phyloP scores from a whole-genome alignment of 2,329 filamentous ascomycete species.

The Amauroascus verrucosus region DNA sequence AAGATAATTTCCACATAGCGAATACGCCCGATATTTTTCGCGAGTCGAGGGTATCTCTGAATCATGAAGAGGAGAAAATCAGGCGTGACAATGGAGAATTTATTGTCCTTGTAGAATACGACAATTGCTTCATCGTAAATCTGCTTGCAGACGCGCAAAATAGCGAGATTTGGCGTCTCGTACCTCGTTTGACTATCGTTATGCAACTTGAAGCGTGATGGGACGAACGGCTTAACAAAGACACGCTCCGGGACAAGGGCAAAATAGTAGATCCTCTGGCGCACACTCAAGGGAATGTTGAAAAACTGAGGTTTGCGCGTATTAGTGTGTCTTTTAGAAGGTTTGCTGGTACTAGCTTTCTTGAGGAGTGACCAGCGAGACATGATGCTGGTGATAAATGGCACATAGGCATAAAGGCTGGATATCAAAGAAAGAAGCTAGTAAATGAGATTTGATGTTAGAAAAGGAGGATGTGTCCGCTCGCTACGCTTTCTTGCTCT shows the following conservation, averaged over 20 bases:
- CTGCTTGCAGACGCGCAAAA: slow-evolving; percentile 16
- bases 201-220: slow-evolving; percentile 13
- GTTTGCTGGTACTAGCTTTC: background rate
- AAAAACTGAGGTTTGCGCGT: slow-evolving; percentile 12
- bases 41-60: slow-evolving; percentile 12
- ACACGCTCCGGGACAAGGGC: slow-evolving; percentile 16
- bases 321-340: background rate
- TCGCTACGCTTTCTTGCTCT: too few relatives aligned
- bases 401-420: background rate
- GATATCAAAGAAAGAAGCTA: background rate
- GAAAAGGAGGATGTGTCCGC: too few relatives aligned
- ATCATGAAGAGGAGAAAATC: slow-evolving; percentile 16
- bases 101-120: slow-evolving; percentile 20
- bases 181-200: slow-evolving; percentile 7
- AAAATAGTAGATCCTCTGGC: slow-evolving; percentile 18
- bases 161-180: slow-evolving; percentile 15
- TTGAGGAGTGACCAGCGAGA: background rate
- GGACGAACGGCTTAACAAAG: slow-evolving; percentile 19
- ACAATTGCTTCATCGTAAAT: slow-evolving; percentile 18
- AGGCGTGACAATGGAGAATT: slow-evolving; percentile 18
- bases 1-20: slow-evolving; percentile 19
- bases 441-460: too few relatives aligned
- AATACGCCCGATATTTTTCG: slow-evolving; percentile 14
- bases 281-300: slow-evolving; percentile 16
- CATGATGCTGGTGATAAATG: background rate